phyloP scores from a whole-genome alignment of 1,284 basidiomycete species.

The Trametes sp. region DNA sequence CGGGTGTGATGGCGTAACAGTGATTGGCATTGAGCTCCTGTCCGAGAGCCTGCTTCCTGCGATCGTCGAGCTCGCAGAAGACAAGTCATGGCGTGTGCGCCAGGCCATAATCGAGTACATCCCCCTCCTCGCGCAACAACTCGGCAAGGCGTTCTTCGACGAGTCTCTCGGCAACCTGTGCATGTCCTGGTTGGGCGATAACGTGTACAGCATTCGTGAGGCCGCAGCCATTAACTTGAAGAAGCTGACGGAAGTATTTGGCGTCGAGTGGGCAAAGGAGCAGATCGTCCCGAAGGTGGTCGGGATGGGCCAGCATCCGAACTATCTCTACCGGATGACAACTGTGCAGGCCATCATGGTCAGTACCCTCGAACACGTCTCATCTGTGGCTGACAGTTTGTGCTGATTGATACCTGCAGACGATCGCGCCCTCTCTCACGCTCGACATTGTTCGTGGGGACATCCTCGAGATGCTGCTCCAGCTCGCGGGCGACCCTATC shows the following conservation, averaged over 20 bases:
- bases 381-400: conserved; percentile 22
- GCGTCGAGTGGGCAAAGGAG: conserved; percentile 95
- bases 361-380: conserved; percentile 41
- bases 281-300: conserved; percentile 98
- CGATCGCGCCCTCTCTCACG: conserved; percentile 93
- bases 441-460: conserved; percentile 87
- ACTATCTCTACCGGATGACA: conserved; percentile 99
- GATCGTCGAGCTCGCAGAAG: conserved; percentile 97
- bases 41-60: conserved; percentile 97
- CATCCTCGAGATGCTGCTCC: conserved; percentile 87
- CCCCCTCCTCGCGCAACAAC: conserved; percentile 93
- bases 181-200: conserved; percentile 99
- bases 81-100: conserved; percentile 99
- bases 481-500: conserved; percentile 91
- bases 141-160: conserved; percentile 98
- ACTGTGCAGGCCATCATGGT: conserved; percentile 99
- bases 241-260: conserved; percentile 98
- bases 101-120: conserved; percentile 99
- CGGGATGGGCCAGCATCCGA: conserved; percentile 97
- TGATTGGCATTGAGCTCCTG: conserved; percentile 96
- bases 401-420: conserved; percentile 56
- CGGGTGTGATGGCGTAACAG: conserved; percentile 49
- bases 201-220: conserved; percentile 98
- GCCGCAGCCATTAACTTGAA: conserved; percentile 97
- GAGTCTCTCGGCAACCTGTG: conserved; percentile 97